Evolutionary conservation across 2,329 filamentous ascomycete species (phyloP).

Genomic region (Hawksworthiomyces lignivorus): DNA sequence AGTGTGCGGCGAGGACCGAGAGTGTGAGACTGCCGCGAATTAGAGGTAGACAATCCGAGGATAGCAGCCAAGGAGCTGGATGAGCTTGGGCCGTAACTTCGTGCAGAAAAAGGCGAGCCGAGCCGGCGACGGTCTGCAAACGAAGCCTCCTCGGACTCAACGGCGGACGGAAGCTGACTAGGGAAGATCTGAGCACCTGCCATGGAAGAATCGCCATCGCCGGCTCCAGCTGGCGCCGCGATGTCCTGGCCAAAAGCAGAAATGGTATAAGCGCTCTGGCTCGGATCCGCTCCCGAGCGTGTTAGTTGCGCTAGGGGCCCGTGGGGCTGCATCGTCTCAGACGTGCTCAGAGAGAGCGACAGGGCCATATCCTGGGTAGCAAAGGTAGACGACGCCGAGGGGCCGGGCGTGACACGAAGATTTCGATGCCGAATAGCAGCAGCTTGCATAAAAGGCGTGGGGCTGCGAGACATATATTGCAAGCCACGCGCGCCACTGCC

Average conservation of each 20-base stretch:
- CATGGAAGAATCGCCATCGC: background rate
- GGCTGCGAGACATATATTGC: conserved; percentile 43
- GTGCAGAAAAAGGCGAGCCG: conserved; percentile 48
- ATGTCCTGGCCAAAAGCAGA: background rate
- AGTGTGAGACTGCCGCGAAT: conserved; percentile 37
- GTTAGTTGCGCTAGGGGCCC: conserved; percentile 55
- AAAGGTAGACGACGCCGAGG: conserved; percentile 38
- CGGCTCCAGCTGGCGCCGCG: background rate
- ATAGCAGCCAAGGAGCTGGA: conserved; percentile 39
- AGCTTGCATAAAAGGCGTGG: conserved; percentile 47
- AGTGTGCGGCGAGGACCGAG: conserved; percentile 42
- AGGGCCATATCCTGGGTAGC: conserved; percentile 55
- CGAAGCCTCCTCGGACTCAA: conserved; percentile 19
- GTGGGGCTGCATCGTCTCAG: conserved; percentile 56
- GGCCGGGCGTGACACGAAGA: conserved; percentile 32
- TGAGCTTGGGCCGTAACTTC: conserved; percentile 56
- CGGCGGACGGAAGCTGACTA: conserved; percentile 7
- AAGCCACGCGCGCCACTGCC: conserved; percentile 32
- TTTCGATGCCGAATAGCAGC: conserved; percentile 40
- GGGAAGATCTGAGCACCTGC: conserved; percentile 1
- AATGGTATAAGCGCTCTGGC: background rate
- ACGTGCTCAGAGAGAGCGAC: conserved; percentile 55
- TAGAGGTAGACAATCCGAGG: conserved; percentile 27
- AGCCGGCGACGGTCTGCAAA: conserved; percentile 31
- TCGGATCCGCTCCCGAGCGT: conserved; percentile 22